Conservation (phyloP, 2,329 filamentous ascomycete species). For the Microsporum ferrugineum region DNA sequence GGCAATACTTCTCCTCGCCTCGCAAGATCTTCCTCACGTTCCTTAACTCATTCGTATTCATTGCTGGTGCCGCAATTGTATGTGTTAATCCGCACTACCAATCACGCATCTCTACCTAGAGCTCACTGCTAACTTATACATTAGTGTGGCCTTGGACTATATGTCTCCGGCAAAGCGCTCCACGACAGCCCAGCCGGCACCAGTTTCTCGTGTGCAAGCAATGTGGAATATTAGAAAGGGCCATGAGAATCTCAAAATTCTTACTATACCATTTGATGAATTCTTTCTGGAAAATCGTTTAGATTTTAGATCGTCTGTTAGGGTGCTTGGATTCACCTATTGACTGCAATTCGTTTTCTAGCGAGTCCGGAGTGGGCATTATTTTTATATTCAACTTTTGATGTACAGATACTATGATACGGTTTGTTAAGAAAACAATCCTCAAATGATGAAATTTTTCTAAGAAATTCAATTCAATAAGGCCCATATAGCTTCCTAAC, state of each 20-base stretch:
- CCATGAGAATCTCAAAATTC: not conserved
- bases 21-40: constrained; percentile 36
- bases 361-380: not conserved
- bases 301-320: not conserved
- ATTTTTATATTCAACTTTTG: not conserved
- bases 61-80: constrained; percentile 23
- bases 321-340: not conserved
- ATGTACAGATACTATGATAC: not conserved
- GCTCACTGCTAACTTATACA: constrained; percentile 6
- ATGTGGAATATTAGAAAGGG: not conserved
- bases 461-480: not conserved
- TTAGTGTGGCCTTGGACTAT: constrained; percentile 33
- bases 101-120: not conserved
- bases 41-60: constrained; percentile 36
- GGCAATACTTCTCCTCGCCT: constrained; percentile 30
- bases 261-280: not conserved
- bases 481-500: not conserved
- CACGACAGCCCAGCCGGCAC: constrained; percentile 23
- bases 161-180: constrained; percentile 31
- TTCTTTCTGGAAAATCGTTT: not conserved
- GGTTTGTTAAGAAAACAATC: not conserved
- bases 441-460: not conserved
- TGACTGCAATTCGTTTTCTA: not conserved
- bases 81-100: constrained; percentile 8
- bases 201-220: constrained; percentile 29